These are phyloP conservation scores for Talaromyces sp. DNA, from an alignment of 2,329 filamentous ascomycete genomes.

Conservation along the genomic window DNA sequence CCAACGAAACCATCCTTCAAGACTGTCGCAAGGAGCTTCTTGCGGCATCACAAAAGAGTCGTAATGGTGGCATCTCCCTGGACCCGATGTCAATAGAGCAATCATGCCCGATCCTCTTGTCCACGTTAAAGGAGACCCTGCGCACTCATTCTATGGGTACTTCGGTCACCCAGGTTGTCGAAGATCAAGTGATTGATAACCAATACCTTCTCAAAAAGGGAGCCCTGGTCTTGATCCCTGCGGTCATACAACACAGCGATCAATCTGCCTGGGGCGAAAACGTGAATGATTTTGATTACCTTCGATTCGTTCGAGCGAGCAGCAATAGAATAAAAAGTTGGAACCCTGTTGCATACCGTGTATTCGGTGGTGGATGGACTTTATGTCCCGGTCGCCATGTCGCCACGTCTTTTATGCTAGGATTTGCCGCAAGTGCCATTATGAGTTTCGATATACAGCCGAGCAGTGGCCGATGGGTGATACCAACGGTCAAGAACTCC, in stretches of 20 bases:
- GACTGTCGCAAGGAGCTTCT: slow-evolving; percentile 5
- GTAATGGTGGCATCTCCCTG: neutral
- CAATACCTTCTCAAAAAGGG: slow-evolving; percentile 5
- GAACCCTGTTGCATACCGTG: neutral
- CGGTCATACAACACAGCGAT: neutral
- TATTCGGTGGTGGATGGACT: slow-evolving; percentile 4
- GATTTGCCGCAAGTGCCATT: slow-evolving; percentile 1
- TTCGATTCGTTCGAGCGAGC: neutral
- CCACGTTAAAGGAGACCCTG: slow-evolving; percentile 1
- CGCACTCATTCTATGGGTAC: slow-evolving; percentile 7
- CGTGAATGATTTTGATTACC: neutral
- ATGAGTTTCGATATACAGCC: slow-evolving; percentile 3
- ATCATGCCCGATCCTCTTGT: slow-evolving; percentile 1
- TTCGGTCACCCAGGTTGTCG: slow-evolving; percentile 1
- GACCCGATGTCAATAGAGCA: slow-evolving; percentile 1
- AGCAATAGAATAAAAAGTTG: too few species aligned
- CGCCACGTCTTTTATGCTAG: neutral
- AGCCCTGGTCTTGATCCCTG: slow-evolving; percentile 2
- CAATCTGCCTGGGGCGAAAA: neutral
- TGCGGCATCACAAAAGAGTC: neutral
- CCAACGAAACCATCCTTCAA: neutral
- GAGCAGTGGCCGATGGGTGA: neutral
- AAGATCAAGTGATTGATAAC: neutral
- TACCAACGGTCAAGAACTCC: neutral
- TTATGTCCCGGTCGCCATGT: slow-evolving; percentile 5